phyloP scores from a whole-genome alignment of 2,329 filamentous ascomycete genomes.

The Daldinia sp. region DNA sequence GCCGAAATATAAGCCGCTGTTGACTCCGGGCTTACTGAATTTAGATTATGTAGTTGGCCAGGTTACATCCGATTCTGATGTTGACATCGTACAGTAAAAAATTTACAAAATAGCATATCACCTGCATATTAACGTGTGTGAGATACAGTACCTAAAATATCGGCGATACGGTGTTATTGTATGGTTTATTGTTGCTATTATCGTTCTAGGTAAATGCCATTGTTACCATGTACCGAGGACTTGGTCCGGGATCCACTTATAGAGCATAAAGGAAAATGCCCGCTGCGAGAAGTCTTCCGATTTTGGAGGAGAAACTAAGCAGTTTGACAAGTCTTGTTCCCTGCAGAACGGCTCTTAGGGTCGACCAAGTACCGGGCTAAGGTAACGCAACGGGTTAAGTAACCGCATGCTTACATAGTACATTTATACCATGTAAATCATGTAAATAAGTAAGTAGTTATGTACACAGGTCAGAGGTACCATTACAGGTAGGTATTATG shows the following conservation, averaged over 20 bases:
- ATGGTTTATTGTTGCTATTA: background rate
- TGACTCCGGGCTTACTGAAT: conserved; percentile 6
- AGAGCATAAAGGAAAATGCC: conserved; percentile 32
- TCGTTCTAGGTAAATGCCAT: no score
- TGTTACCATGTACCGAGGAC: conserved; percentile 29
- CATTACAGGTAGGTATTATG: no score
- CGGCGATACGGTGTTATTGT: background rate
- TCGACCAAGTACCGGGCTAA: conserved; percentile 10
- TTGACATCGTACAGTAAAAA: conserved; percentile 2
- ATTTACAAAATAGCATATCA: conserved; percentile 11
- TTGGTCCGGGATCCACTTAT: conserved; percentile 30
- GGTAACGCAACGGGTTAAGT: conserved; percentile 25
- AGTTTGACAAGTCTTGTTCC: conserved; percentile 3
- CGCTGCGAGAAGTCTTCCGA: conserved; percentile 18
- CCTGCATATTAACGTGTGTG: background rate
- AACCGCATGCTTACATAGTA: conserved; percentile 2
- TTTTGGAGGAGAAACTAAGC: background rate
- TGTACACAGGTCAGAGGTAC: no score
- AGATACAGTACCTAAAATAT: conserved; percentile 5
- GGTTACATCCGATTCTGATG: conserved; percentile 31
- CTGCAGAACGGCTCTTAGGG: background rate
- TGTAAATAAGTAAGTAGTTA: background rate
- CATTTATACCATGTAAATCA: background rate
- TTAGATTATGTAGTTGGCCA: conserved; percentile 1
- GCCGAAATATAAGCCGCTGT: conserved; percentile 16